These are phyloP conservation scores for Cenococcum geophilum DNA, from an alignment of 495 filamentous ascomycete genomes.

Conservation along the genomic window DNA sequence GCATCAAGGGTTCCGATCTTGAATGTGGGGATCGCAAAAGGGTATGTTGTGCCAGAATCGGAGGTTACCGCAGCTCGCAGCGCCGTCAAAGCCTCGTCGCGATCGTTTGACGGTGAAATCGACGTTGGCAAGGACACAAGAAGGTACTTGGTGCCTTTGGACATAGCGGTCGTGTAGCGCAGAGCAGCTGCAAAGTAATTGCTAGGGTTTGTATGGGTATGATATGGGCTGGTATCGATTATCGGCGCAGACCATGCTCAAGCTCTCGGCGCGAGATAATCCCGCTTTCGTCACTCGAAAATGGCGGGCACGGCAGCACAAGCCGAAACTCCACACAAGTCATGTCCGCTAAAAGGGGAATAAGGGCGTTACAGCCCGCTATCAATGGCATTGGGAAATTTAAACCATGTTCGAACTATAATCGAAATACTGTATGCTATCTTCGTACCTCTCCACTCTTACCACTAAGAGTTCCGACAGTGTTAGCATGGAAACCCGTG, in stretches of 20 bases:
- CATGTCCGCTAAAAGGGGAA: constrained; percentile 23
- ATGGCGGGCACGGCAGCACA: neutral
- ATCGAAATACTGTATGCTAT: neutral
- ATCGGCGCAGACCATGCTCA: neutral
- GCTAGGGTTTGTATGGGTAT: constrained; percentile 1
- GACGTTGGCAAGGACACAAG: constrained; percentile 66
- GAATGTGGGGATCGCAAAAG: constrained; percentile 83
- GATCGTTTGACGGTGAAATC: constrained; percentile 63
- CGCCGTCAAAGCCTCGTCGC: constrained; percentile 70
- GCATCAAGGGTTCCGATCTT: constrained; percentile 96
- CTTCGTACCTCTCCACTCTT: constrained; percentile 3
- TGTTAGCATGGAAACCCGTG: neutral
- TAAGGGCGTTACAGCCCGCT: constrained; percentile 13
- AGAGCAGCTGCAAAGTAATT: neutral
- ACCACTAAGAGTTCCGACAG: neutral
- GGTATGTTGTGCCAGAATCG: constrained; percentile 69
- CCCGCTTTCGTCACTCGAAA: constrained; percentile 1
- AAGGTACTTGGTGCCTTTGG: constrained; percentile 55
- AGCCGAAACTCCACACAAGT: neutral
- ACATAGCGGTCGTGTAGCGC: constrained; percentile 43
- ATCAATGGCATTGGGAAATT: constrained; percentile 9
- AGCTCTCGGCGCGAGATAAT: neutral
- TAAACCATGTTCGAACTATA: constrained; percentile 1
- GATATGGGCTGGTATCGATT: constrained; percentile 1
- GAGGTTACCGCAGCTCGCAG: constrained; percentile 63